Conservation (phyloP, 345 rosid species). For the Lagerstroemia speciosa region DNA sequence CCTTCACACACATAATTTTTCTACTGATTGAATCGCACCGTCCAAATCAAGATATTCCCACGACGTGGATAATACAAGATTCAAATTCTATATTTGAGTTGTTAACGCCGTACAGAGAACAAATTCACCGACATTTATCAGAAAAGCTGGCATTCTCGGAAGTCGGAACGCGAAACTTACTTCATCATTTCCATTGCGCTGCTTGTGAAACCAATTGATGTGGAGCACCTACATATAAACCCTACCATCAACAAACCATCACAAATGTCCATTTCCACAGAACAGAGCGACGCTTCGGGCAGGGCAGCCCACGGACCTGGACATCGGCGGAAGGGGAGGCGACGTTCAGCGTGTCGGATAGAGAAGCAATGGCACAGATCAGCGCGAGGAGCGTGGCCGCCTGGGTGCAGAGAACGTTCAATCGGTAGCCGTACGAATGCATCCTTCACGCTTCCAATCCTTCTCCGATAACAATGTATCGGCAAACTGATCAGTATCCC, state of each 20-base stretch:
- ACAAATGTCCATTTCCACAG: not conserved
- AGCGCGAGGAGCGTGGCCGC: slow-evolving; percentile 71
- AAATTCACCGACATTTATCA: not conserved
- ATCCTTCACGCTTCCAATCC: slow-evolving; percentile 22
- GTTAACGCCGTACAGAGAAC: not conserved
- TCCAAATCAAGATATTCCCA: not conserved
- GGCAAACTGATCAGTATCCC: not conserved
- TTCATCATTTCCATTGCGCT: slow-evolving; percentile 86
- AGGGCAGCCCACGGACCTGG: slow-evolving; percentile 39
- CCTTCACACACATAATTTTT: not conserved
- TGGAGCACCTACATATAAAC: slow-evolving; percentile 51
- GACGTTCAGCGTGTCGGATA: slow-evolving; percentile 68
- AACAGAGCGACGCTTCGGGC: not conserved
- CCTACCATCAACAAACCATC: not conserved
- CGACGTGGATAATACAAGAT: not conserved
- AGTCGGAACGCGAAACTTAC: slow-evolving; percentile 22
- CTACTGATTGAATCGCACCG: not conserved
- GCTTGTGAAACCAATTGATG: slow-evolving; percentile 81
- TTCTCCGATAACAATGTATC: not conserved
- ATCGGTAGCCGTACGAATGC: slow-evolving; percentile 90
- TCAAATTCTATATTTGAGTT: not conserved
- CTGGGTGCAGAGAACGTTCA: slow-evolving; percentile 75
- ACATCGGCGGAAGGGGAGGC: slow-evolving; percentile 75
- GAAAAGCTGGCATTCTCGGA: not conserved
- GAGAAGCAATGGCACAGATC: slow-evolving; percentile 71